Conservation (phyloP, 208 protist genomes). For the Wallacemonas collosoma region DNA sequence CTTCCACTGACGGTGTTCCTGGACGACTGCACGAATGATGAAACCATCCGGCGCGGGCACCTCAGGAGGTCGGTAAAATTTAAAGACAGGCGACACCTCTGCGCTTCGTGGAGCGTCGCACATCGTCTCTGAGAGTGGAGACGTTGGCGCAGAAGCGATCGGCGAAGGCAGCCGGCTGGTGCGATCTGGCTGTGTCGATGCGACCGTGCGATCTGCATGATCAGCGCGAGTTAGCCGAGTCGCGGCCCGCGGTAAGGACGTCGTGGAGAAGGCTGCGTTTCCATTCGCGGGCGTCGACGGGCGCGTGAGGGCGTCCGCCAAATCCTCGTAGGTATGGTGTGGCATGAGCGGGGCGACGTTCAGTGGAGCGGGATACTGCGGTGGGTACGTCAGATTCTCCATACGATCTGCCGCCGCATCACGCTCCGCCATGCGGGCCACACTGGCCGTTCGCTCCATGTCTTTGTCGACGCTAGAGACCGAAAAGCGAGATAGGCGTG, state of each 20-base stretch:
- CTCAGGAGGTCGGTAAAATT: conserved; percentile 2
- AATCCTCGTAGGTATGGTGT: conserved; percentile 10
- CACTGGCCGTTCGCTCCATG: background rate
- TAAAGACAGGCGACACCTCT: background rate
- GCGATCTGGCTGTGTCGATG: background rate
- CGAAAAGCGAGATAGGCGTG: background rate
- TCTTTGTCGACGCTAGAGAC: background rate
- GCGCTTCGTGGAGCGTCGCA: background rate
- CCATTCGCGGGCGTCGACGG: background rate
- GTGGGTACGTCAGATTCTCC: background rate
- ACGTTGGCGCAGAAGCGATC: background rate
- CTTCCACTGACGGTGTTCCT: conserved; percentile 8
- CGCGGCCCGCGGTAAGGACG: background rate
- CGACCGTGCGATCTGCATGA: no score
- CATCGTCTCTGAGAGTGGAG: background rate
- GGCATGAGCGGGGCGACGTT: conserved; percentile 9
- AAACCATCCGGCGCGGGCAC: conserved; percentile 6
- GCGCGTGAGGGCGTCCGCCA: background rate
- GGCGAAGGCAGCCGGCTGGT: background rate
- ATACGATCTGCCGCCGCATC: conserved; percentile 3
- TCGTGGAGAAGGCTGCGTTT: background rate
- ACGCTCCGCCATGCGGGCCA: background rate
- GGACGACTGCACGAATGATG: conserved; percentile 3
- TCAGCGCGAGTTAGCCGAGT: no score
- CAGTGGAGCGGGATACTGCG: conserved; percentile 7